Percentiles rank a stretch among this genome's conserved stretches.
phyloP scores from a whole-genome alignment of 495 filamentous ascomycete species.

The Letharia columbiana region DNA sequence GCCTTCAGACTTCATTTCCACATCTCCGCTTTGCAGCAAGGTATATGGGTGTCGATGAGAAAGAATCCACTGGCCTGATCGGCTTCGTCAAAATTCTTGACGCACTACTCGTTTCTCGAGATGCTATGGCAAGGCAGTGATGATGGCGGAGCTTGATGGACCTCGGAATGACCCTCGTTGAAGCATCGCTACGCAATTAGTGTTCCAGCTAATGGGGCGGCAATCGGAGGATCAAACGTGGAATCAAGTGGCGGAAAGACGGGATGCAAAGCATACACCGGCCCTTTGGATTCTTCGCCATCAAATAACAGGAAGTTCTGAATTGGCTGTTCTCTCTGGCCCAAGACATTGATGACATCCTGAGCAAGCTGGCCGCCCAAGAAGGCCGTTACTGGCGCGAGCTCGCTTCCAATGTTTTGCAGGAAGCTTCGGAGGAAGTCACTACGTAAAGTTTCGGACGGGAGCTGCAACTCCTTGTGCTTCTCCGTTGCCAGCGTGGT shows the following conservation, averaged over 20 bases:
- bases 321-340: constrained; percentile 80
- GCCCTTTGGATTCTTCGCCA: constrained; percentile 65
- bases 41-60: not conserved
- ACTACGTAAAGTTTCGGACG: constrained; percentile 62
- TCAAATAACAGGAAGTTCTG: constrained; percentile 94
- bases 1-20: not conserved
- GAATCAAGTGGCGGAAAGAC: constrained; percentile 40
- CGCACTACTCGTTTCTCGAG: not conserved
- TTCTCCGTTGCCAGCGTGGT: constrained; percentile 67
- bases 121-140: not conserved
- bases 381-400: constrained; percentile 82
- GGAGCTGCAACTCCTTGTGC: constrained; percentile 68
- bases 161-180: not conserved
- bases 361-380: constrained; percentile 85
- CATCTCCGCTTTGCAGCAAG: not conserved
- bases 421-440: constrained; percentile 76
- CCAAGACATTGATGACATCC: constrained; percentile 94
- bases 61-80: not conserved
- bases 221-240: constrained; percentile 9
- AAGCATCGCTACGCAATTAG: not conserved
- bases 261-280: constrained; percentile 75
- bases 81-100: not conserved
- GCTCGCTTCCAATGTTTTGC: constrained; percentile 69
- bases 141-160: not conserved
- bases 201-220: constrained; percentile 3